Conservation (phyloP, 495 filamentous ascomycete species). For the Articulospora tetracladia region DNA sequence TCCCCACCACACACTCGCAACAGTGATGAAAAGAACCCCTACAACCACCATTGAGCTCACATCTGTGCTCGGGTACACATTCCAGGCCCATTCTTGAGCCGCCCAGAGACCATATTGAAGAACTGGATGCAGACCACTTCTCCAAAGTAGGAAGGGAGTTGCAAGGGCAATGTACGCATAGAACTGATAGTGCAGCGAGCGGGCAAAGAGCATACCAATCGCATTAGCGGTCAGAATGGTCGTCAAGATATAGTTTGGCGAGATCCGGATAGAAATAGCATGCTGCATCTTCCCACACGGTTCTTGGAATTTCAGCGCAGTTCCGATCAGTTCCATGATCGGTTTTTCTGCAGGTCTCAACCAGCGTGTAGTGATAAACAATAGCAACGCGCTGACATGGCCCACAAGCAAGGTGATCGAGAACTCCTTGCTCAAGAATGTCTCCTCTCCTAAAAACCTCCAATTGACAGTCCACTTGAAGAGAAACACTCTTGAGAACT, state of each 20-base stretch:
- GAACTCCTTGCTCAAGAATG: slow-evolving; percentile 74
- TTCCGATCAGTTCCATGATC: slow-evolving; percentile 41
- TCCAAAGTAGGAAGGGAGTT: slow-evolving; percentile 89
- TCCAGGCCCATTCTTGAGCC: slow-evolving; percentile 94
- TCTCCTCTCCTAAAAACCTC: slow-evolving; percentile 82
- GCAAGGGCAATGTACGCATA: slow-evolving; percentile 91
- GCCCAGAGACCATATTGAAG: slow-evolving; percentile 72
- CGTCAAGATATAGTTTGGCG: slow-evolving; percentile 72
- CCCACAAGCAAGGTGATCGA: slow-evolving; percentile 61
- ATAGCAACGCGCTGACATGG: slow-evolving; percentile 60
- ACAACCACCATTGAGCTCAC: slow-evolving; percentile 77
- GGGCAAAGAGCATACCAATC: slow-evolving; percentile 85
- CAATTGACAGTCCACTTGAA: slow-evolving; percentile 99
- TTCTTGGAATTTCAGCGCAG: slow-evolving; percentile 47
- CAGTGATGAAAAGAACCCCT: slow-evolving; percentile 59
- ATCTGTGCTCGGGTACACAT: slow-evolving; percentile 87
- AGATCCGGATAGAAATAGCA: slow-evolving; percentile 53
- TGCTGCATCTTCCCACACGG: slow-evolving; percentile 52
- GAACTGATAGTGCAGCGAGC: slow-evolving; percentile 95
- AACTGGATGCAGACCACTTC: slow-evolving; percentile 67
- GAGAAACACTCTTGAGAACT: slow-evolving; percentile 82
- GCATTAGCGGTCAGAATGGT: slow-evolving; percentile 74
- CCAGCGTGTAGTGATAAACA: slow-evolving; percentile 54
- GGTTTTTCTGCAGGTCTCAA: slow-evolving; percentile 41
- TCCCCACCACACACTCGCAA: slow-evolving; percentile 60